Evolutionary conservation across 2,329 filamentous ascomycete genomes (phyloP), one percentile per base, ranked within the genome.

Genomic region (Didymellaceae sp.): DNA sequence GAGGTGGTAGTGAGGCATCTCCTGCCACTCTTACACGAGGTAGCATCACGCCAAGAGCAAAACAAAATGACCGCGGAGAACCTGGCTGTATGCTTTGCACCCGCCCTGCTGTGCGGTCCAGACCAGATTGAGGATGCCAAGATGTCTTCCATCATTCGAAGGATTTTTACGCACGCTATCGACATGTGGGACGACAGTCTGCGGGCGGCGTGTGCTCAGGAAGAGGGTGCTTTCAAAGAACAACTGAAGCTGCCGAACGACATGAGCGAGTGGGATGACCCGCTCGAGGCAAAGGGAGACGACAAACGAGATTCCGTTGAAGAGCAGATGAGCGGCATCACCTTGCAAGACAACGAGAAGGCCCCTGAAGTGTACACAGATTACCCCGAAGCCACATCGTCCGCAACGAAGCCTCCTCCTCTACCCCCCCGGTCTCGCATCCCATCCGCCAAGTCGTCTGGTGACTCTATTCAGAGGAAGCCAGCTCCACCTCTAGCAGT

Each of bases 31-130:
- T 69, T 83, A 1, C 74, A 75, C 17, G 65, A 70, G 1, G 75
- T 83, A 4, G 71, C 80, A 7, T 67, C 69, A 18, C 72, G 77
- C 24, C 68, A 77, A 40, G 64, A 75, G n/a, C 55, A 74, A 38
- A 84, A 83, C 68, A 82, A 81, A 57, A 84, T 84, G 81, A 79
- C 72, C 3, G 63, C 80, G 0, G 77, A 78, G 37, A 83, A 83
- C 39, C 60, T 84, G 26, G 77, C 80, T 11, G 79, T 83, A 6
- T 82, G 80, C 59, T 79, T 83, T 59, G 78, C 78, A 2, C 80
- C 81, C 28, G 76, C 78, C 30, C 65, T 84, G 4, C 62, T 83
- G 10, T 76, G 77, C 54, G 80, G 80, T 0, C 76, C 78, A 3
- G 78, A 84, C 61, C 80, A 82, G 57, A 67, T 82, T 30, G 78